Base-by-base conservation (phyloP, 331 rosid species). In the Pyracantha coccinea region DNA sequence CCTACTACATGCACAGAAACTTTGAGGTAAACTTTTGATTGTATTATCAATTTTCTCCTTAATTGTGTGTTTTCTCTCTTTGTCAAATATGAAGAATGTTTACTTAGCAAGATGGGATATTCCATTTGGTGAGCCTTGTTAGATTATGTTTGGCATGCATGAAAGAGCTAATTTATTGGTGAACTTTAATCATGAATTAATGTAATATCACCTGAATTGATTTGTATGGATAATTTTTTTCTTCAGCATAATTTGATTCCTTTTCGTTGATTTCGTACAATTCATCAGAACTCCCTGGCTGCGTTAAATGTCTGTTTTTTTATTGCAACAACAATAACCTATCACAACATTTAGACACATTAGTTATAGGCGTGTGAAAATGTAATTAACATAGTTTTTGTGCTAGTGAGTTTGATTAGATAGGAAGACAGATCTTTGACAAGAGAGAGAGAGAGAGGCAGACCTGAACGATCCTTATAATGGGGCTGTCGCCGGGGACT, bases 241-340 rank as follows among this genome's bases (percentile, higher is more conserved):
- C 90, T 2, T 70, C 78, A 7, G 79, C 38, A 29, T 63, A 32
- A 29, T 3, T 17, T 33, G 72, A 68, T 59, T 77, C 96, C 60
- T 86, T 83, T 16, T 89, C 90, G 27, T 75, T 87, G 32, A 79
- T 83, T 79, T 93, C 97, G 72, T 91, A 80, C 27, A 91, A 79
- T 77, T 91, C 88, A 33, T 66, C 77, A 12, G 89, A 77, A 23
- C 78, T 75, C 75, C 80, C 86, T 3, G 92, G 88, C 77, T 79
- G 27, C 35, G 89, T 53, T 72, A 87, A 62, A 55, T 80, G 76
- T 77, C 91, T 83, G 85, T 93, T 93, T 66, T 66, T 84, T 91
- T 24, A 89, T 75, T 2, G 91, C 92, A 73, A 93, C 85, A 69
- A 83, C 88, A 41, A 88, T 75, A 59, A 93, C 97, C 90, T 89